Evolutionary conservation across 2,329 filamentous ascomycete genomes (phyloP).

Genomic region (Penicillium paneum): DNA sequence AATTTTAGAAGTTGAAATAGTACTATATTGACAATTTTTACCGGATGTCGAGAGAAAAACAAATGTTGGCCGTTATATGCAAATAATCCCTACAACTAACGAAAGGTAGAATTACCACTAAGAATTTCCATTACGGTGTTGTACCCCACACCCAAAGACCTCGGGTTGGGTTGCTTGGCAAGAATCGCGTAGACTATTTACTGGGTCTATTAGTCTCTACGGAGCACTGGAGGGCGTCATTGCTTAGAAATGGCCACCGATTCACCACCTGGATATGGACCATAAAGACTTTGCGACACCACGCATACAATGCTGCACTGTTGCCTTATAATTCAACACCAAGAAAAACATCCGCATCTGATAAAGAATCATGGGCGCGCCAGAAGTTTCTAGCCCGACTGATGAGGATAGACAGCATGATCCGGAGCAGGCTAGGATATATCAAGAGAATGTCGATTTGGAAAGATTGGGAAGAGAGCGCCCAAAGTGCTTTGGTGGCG

Average conservation of each 20-base stretch:
- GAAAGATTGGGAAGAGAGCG: conserved; percentile 62
- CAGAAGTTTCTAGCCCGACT: background rate
- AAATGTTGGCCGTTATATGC: no score
- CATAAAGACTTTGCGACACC: background rate
- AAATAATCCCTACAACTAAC: no score
- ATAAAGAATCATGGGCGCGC: background rate
- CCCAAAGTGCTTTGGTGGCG: conserved; percentile 54
- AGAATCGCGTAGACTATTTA: background rate
- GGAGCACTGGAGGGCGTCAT: background rate
- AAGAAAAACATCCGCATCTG: background rate
- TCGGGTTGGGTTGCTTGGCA: no score
- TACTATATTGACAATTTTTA: no score
- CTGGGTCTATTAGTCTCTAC: background rate
- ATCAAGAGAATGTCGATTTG: conserved; percentile 35
- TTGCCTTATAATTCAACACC: background rate
- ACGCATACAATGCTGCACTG: background rate
- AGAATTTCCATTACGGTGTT: no score
- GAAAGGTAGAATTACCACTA: no score
- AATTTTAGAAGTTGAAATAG: no score
- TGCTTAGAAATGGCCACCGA: conserved; percentile 7
- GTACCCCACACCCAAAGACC: no score
- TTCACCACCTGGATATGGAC: background rate
- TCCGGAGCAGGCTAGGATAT: conserved; percentile 1
- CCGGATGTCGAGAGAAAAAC: no score
- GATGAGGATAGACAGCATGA: background rate